Percentiles rank a stretch among this genome's conserved stretches.
These are phyloP conservation scores for Coniochaeta sp. DNA, from an alignment of 2,329 filamentous ascomycete species.

Conservation along the genomic window DNA sequence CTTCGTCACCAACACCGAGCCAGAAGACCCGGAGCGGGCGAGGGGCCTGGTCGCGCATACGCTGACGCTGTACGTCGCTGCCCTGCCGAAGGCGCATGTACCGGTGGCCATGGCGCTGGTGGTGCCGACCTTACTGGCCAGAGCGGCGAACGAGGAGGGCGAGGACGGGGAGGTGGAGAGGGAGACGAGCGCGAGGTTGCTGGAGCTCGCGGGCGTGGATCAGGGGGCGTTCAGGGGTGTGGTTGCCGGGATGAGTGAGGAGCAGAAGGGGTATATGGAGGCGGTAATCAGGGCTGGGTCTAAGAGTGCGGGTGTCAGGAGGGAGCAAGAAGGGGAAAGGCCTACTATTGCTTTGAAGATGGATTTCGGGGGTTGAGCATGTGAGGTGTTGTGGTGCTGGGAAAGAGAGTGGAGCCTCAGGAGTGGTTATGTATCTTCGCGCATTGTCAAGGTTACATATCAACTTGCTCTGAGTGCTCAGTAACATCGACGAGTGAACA, in stretches of 20 bases:
- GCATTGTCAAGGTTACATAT: too few species aligned
- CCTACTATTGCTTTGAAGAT: slow-evolving; percentile 93
- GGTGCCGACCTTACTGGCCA: slow-evolving; percentile 66
- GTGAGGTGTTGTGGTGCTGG: too few species aligned
- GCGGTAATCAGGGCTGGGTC: slow-evolving; percentile 65
- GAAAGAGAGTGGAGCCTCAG: too few species aligned
- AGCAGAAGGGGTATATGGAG: slow-evolving; percentile 72
- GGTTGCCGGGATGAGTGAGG: slow-evolving; percentile 62
- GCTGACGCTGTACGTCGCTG: slow-evolving; percentile 62
- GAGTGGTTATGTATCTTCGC: too few species aligned
- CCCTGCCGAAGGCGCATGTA: slow-evolving; percentile 35
- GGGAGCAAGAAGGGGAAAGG: slow-evolving; percentile 32
- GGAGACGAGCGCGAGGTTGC: slow-evolving; percentile 67
- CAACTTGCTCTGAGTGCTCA: too few species aligned
- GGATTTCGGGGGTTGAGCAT: slow-evolving; percentile 58
- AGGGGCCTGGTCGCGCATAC: slow-evolving; percentile 65
- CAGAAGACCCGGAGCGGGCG: slow-evolving; percentile 74
- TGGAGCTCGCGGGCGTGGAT: slow-evolving; percentile 75
- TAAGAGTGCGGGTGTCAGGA: slow-evolving; percentile 24
- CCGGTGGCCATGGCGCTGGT: slow-evolving; percentile 65
- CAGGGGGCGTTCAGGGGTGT: slow-evolving; percentile 66
- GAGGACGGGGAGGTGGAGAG: slow-evolving; percentile 44
- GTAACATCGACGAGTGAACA: too few species aligned
- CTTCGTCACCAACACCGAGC: slow-evolving; percentile 63
- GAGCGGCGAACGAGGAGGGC: slow-evolving; percentile 55